Base-by-base conservation (phyloP, 2,329 filamentous ascomycete species). In the Knufia petricola region DNA sequence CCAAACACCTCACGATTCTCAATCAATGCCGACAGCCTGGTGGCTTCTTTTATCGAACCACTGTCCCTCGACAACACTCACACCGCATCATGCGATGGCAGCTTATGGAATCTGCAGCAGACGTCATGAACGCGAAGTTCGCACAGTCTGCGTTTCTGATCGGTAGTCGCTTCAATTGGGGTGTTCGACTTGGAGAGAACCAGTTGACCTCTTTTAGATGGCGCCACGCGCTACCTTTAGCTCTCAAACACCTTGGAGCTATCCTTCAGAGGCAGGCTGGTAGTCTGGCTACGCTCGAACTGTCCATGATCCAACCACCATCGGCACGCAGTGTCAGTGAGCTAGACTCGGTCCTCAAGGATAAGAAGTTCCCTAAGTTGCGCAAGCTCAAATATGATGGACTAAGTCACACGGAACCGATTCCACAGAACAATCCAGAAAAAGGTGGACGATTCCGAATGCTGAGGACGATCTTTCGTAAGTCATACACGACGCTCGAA, bases 371-470 rank as follows among this genome's bases (percentile, higher is more conserved):
- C 43, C 19, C 43, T 17, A 46, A 46, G n/a, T 21, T 46, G 8
- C 28, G 7, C n/a, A 20, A 28, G 3, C 31, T 46, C 4, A 36
- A 17, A 12, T 46, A 46, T 19, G 4, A 36, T n/a, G 43, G 43
- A 21, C 30, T 46, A 13, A 46, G 43, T 15, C 30, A 46, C 34
- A 46, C 43, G 3, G 43, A 46, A 36, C 43, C 43, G 23, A 17
- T 46, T 10, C 20, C n/a, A 23, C 12, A 34, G 7, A 46, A 46
- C 30, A 17, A 37, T n/a, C 43, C 43, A 19, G 30, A 12, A n/a
- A 21, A 23, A 46, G 43, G 43, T 12, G 43, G 43, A 19, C 17
- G 43, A 37, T 46, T 46, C n/a, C 28, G 43, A 3, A 46, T 46
- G 43, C 17, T 46, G 15, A 20, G 43, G 37, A 28, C 43, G 15